Percentiles rank a stretch among this genome's conserved stretches.
These are phyloP conservation scores for Blastobotrys mokoenaii DNA, from an alignment of 805 yeast species.

Conservation along the genomic window DNA sequence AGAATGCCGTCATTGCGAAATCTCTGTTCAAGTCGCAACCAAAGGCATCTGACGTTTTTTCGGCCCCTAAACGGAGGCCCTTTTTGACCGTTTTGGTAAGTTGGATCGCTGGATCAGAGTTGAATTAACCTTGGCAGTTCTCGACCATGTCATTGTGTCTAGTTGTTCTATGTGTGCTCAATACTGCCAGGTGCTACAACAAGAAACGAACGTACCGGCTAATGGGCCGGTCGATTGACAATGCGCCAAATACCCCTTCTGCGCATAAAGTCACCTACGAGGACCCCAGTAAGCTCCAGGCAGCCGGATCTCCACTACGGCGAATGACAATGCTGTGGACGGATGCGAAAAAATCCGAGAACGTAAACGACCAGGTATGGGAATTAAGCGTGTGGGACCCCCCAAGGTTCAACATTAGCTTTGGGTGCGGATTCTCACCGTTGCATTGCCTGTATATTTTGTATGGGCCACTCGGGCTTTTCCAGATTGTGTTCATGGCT, in stretches of 20 bases:
- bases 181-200: conserved; percentile 10
- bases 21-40: conserved; percentile 5
- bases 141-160: conserved; percentile 7
- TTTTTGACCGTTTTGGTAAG: conserved; percentile 6
- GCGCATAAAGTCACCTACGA: conserved; percentile 12
- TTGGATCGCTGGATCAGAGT: not conserved
- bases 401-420: conserved; percentile 42
- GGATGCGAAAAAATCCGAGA: not conserved
- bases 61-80: conserved; percentile 3
- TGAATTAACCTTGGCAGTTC: not conserved
- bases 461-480: conserved; percentile 30
- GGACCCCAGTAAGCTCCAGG: not conserved
- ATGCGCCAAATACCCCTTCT: conserved; percentile 21
- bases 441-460: conserved; percentile 39
- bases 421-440: conserved; percentile 55
- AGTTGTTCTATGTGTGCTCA: conserved; percentile 10
- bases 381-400: conserved; percentile 62
- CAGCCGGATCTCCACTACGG: conserved; percentile 2
- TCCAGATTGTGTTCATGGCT: conserved; percentile 32
- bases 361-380: conserved; percentile 30
- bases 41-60: not conserved
- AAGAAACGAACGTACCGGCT: conserved; percentile 15
- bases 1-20: conserved; percentile 5
- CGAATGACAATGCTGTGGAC: conserved; percentile 1
- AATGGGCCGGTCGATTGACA: conserved; percentile 15